A percentile compares a stretch with the other conserved stretches of the same genome.
These are phyloP conservation scores for Kwoniella sp. DNA, from an alignment of 768 basidiomycete genomes.

Conservation along the genomic window DNA sequence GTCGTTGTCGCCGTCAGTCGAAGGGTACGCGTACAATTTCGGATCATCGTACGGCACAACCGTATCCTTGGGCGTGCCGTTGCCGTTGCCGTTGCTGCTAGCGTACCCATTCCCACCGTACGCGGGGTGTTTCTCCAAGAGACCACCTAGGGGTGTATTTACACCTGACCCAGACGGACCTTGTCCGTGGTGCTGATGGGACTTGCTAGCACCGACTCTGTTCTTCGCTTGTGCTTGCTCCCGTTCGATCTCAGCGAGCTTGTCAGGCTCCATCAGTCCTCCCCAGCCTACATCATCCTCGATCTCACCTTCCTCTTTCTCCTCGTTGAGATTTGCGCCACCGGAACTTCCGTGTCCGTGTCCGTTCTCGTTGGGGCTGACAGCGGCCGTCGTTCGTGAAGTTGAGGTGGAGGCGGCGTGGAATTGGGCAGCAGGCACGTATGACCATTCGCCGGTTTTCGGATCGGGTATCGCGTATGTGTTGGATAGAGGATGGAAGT, in stretches of 20 bases:
- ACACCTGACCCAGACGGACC: background rate
- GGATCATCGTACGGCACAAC: slow-evolving; percentile 33
- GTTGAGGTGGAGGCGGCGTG: slow-evolving; percentile 18
- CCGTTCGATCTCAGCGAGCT: slow-evolving; percentile 26
- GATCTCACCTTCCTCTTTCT: slow-evolving; percentile 45
- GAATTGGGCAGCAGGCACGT: slow-evolving; percentile 31
- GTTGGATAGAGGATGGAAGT: slow-evolving; percentile 36
- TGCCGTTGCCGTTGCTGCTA: background rate
- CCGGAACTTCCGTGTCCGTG: background rate
- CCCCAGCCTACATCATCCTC: slow-evolving; percentile 51
- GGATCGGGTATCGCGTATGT: slow-evolving; percentile 43
- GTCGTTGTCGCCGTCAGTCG: background rate
- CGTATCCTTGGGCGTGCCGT: background rate
- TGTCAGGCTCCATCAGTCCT: slow-evolving; percentile 44
- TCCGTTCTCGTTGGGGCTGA: background rate
- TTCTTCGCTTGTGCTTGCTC: slow-evolving; percentile 3
- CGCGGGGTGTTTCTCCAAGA: slow-evolving; percentile 26
- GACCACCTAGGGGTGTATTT: background rate
- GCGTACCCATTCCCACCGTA: slow-evolving; percentile 1
- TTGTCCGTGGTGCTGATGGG: background rate
- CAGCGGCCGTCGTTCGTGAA: background rate
- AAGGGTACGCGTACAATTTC: slow-evolving; percentile 22
- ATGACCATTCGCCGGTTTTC: slow-evolving; percentile 39
- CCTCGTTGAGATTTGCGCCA: background rate
- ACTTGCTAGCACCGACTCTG: background rate